Conservation (phyloP, 805 yeast species). For the Zygotorulaspora sp. region DNA sequence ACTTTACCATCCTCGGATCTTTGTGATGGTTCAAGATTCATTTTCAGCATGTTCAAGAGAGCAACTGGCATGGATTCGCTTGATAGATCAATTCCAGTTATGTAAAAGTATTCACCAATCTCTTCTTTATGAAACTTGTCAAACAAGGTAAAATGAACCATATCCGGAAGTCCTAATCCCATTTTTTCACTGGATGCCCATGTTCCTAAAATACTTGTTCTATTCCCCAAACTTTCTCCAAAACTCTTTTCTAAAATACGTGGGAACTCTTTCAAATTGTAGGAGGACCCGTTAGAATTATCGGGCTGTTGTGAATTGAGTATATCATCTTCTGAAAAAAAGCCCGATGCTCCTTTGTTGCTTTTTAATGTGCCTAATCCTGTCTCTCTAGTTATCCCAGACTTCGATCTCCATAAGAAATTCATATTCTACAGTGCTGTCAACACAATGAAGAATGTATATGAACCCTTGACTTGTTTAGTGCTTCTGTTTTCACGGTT, state of each 20-base stretch:
- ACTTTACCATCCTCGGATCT: constrained; percentile 24
- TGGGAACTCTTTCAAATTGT: constrained; percentile 24
- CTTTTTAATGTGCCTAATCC: constrained; percentile 26
- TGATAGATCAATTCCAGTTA: constrained; percentile 46
- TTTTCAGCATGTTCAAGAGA: constrained; percentile 39
- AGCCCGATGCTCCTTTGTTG: constrained; percentile 15
- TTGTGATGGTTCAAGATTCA: constrained; percentile 20
- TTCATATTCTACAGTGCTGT: constrained; percentile 7
- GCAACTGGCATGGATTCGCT: constrained; percentile 45
- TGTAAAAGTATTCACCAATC: constrained; percentile 46
- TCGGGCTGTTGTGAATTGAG: constrained; percentile 7
- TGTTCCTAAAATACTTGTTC: constrained; percentile 23
- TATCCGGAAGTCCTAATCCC: constrained; percentile 74
- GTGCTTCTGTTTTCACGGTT: constrained; percentile 2
- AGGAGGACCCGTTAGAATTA: constrained; percentile 6
- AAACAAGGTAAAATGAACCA: constrained; percentile 44
- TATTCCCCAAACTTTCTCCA: constrained; percentile 32
- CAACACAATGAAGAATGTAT: not conserved
- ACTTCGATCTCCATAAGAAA: constrained; percentile 34
- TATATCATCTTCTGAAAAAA: constrained; percentile 15
- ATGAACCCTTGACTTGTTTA: not conserved
- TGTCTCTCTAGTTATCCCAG: constrained; percentile 26
- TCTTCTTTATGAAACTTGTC: constrained; percentile 44
- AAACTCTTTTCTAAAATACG: constrained; percentile 26
- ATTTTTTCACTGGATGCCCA: constrained; percentile 15